Evolutionary conservation across 116 monocot genomes (phyloP), one percentile per base, ranked within the genome.

Genomic region (Cymodocea nodosa): DNA sequence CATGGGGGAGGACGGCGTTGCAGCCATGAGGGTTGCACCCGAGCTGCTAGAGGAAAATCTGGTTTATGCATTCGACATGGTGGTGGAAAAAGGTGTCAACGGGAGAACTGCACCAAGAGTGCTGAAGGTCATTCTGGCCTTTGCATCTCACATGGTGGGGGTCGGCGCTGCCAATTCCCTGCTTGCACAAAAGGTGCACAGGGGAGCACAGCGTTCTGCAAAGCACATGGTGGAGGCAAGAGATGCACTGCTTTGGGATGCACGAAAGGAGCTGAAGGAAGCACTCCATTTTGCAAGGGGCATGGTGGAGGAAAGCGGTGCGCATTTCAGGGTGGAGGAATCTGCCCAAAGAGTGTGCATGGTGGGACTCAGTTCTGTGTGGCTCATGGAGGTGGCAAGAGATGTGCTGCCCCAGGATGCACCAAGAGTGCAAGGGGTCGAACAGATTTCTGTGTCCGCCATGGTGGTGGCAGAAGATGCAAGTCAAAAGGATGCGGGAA

Each of bases 141-240:
- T 62, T 75, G 75, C 62, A 75, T 75, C 52, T 68, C 75, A 6
- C 75, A 75, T 50, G 75, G 75, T 24, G 75, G 75, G 4, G 75
- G 75, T 14, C 14, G 75, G 15, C 68, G 75, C 36, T 75, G 75
- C 56, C 75, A 69, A 23, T 75, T 49, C 54, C 63, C 40, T 19
- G 53, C 54, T 30, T 92, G 92, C 70, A 72, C 78, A 2, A 92
- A 92, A 61, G 92, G 92, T 0, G 92, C 92, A 12, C 92, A 97
- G 62, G 87, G 87, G 34, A 88, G 97, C 73, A 90, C 97, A 10
- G 78, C 79, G 68, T 85, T 74, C 74, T 92, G 92, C 79, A 92
- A 92, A 70, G 87, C 85, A 7, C 92, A 92, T 58, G 92, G 92
- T 50, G 92, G 92, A 13, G 92, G 92, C n/a, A 92, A 87, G 81